Evolutionary conservation across 2,329 filamentous ascomycete genomes (phyloP).

Genomic region (Sporothrix brasiliensis): DNA sequence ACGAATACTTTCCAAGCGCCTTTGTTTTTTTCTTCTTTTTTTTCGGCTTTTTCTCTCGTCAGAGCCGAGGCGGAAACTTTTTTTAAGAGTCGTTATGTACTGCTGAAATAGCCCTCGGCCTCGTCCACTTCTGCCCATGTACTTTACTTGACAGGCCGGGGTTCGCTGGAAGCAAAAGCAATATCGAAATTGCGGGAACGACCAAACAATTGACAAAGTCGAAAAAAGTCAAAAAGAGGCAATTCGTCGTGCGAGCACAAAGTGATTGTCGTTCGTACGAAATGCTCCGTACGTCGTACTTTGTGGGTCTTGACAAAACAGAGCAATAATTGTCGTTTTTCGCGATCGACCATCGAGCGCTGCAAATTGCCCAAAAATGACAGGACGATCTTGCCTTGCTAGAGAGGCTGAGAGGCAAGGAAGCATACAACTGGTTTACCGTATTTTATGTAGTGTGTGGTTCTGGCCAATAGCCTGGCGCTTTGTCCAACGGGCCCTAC

Average conservation of each 20-base stretch:
- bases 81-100: neutral
- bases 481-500: slow-evolving; percentile 2
- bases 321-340: slow-evolving; percentile 22
- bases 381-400: neutral
- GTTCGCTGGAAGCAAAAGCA: neutral
- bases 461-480: neutral
- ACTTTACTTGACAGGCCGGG: neutral
- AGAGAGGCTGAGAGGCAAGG: neutral
- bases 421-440: neutral
- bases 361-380: slow-evolving; percentile 7
- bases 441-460: neutral
- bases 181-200: neutral
- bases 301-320: neutral
- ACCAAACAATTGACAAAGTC: neutral
- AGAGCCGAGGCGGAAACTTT: slow-evolving; percentile 11
- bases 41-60: neutral
- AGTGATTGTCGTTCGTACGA: no score
- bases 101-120: slow-evolving; percentile 1
- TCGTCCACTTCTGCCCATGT: neutral
- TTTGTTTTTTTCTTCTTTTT: neutral
- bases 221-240: slow-evolving; percentile 18
- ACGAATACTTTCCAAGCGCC: neutral
- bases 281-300: neutral
- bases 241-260: slow-evolving; percentile 12
- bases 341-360: neutral